These are phyloP conservation scores for Noccaea bulbosa DNA, from an alignment of 345 rosid genomes.

Conservation along the genomic window DNA sequence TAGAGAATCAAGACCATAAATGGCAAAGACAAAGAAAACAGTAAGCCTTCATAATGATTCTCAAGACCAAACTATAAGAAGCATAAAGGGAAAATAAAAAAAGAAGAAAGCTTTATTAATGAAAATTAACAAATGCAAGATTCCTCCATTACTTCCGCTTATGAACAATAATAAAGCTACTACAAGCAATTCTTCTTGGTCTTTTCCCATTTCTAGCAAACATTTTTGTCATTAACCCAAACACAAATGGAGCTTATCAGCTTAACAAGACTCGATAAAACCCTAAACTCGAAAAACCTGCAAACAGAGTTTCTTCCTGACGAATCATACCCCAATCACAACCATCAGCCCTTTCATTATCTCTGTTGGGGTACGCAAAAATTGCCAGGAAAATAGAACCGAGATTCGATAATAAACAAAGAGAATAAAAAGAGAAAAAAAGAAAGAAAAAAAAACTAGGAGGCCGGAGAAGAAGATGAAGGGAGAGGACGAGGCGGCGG, in stretches of 20 bases:
- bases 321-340: slow-evolving; percentile 24
- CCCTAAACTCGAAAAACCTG: too few species aligned
- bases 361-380: slow-evolving; percentile 18
- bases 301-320: slow-evolving; percentile 20
- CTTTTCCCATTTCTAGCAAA: slow-evolving; percentile 36
- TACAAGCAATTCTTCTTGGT: slow-evolving; percentile 14
- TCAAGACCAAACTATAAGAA: slow-evolving; percentile 17
- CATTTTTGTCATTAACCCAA: slow-evolving; percentile 26
- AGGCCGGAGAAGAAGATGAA: slow-evolving; percentile 31
- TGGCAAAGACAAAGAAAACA: slow-evolving; percentile 14
- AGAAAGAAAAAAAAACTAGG: slow-evolving; percentile 7
- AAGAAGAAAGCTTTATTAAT: slow-evolving; percentile 32
- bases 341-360: slow-evolving; percentile 2
- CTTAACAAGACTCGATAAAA: slow-evolving; percentile 11
- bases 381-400: slow-evolving; percentile 29
- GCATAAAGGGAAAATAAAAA: slow-evolving; percentile 13
- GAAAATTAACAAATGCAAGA: slow-evolving; percentile 30
- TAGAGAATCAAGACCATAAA: slow-evolving; percentile 29
- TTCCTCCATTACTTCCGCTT: slow-evolving; percentile 29
- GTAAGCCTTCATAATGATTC: slow-evolving; percentile 21
- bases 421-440: neutral
- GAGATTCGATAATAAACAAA: neutral
- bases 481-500: slow-evolving; percentile 72
- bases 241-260: slow-evolving; percentile 10
- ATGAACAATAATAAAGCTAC: slow-evolving; percentile 34